phyloP scores from a whole-genome alignment of 768 basidiomycete genomes.

The Leccinum longicurvipes region DNA sequence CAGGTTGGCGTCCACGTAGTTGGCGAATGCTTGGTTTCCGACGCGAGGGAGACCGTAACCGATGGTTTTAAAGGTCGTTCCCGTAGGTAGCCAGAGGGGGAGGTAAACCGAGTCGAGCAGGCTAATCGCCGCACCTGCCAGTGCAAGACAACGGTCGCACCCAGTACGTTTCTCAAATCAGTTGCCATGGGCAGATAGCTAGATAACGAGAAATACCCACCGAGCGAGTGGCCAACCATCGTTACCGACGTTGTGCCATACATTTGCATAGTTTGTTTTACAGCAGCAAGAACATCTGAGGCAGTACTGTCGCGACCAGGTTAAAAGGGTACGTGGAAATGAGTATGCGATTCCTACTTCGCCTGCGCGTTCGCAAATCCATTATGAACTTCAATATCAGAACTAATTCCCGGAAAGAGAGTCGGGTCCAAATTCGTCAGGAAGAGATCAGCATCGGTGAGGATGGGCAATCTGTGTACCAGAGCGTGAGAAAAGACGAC shows the following conservation, averaged over 20 bases:
- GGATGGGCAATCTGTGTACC: conserved; percentile 30
- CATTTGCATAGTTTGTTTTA: conserved; percentile 36
- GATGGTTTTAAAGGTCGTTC: background rate
- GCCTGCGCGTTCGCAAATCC: conserved; percentile 49
- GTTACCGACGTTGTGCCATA: conserved; percentile 39
- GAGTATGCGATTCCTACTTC: conserved; percentile 31
- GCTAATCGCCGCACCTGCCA: conserved; percentile 35
- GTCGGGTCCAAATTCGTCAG: conserved; percentile 32
- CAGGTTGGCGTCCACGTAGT: conserved; percentile 32
- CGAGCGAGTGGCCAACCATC: conserved; percentile 43
- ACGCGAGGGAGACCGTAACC: conserved; percentile 23
- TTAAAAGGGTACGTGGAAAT: background rate
- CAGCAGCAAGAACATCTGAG: conserved; percentile 40
- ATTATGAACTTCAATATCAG: conserved; percentile 40
- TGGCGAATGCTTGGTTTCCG: background rate
- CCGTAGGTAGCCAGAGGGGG: background rate
- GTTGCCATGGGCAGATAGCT: background rate
- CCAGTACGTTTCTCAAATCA: background rate
- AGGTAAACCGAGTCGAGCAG: conserved; percentile 9
- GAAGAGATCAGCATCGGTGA: conserved; percentile 44
- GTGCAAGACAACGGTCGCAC: background rate
- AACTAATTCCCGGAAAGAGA: conserved; percentile 50
- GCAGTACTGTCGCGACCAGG: conserved; percentile 34
- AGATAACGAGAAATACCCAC: conserved; percentile 16
- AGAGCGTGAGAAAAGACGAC: background rate